Evolutionary conservation across 495 filamentous ascomycete species (phyloP).

Genomic region (Baudoinia panamericana): DNA sequence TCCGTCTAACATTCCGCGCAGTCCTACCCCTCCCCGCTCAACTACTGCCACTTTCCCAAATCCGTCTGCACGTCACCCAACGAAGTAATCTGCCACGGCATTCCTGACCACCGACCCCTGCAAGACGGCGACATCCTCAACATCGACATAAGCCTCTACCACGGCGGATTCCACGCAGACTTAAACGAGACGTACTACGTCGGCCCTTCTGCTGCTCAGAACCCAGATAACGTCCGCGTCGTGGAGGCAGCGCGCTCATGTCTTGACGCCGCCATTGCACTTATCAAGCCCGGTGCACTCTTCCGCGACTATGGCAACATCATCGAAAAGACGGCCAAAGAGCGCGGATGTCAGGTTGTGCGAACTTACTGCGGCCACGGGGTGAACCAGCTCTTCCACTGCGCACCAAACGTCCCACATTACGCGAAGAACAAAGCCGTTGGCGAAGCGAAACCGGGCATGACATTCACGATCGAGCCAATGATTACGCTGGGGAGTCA

Average conservation of each 20-base stretch:
- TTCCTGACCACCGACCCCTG: constrained; percentile 31
- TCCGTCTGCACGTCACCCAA: constrained; percentile 93
- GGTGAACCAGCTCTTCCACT: constrained; percentile 33
- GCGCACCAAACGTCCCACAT: constrained; percentile 33
- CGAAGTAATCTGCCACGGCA: constrained; percentile 63
- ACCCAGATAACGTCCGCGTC: constrained; percentile 31
- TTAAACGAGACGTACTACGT: constrained; percentile 36
- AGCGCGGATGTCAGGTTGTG: constrained; percentile 27
- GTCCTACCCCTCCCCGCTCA: constrained; percentile 93
- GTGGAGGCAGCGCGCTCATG: constrained; percentile 30
- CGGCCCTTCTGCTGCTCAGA: constrained; percentile 26
- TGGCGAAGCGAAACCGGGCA: constrained; percentile 31
- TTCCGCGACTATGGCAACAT: constrained; percentile 31
- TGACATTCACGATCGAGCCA: constrained; percentile 36
- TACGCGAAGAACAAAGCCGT: constrained; percentile 37
- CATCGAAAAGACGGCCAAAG: constrained; percentile 33
- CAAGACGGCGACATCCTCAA: constrained; percentile 34
- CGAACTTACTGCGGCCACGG: constrained; percentile 35
- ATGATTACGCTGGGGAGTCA: constrained; percentile 33
- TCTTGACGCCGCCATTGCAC: constrained; percentile 31
- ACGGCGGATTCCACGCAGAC: constrained; percentile 34
- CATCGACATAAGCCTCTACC: constrained; percentile 33
- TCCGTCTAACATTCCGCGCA: constrained; percentile 28
- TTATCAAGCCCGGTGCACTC: constrained; percentile 33
- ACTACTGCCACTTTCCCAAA: constrained; percentile 95